Conservation (phyloP, 805 yeast genomes). For the Candida parachauliodes region DNA sequence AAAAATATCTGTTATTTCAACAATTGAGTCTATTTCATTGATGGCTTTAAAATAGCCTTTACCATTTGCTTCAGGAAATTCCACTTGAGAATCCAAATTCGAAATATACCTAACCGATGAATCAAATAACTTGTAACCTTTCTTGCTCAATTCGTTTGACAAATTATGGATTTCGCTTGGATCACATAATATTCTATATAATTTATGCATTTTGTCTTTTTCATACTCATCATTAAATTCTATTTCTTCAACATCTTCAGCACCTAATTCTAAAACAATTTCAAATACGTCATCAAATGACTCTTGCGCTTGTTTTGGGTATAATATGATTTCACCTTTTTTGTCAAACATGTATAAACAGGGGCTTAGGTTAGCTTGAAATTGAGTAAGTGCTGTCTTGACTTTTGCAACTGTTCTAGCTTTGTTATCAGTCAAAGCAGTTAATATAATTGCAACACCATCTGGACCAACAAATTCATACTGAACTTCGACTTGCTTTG, state of each 20-base stretch:
- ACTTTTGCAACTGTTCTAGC: conserved; percentile 75
- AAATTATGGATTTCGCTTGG: conserved; percentile 60
- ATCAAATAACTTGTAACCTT: conserved; percentile 59
- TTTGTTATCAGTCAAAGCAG: conserved; percentile 86
- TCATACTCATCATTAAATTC: conserved; percentile 40
- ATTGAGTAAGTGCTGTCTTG: conserved; percentile 69
- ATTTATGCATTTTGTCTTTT: conserved; percentile 17
- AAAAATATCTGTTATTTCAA: conserved; percentile 79
- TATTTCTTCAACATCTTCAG: conserved; percentile 69
- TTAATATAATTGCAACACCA: conserved; percentile 81
- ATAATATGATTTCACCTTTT: conserved; percentile 65
- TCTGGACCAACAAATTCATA: conserved; percentile 95
- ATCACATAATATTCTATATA: conserved; percentile 54
- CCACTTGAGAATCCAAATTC: conserved; percentile 55
- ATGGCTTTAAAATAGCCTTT: conserved; percentile 56
- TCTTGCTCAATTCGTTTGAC: conserved; percentile 52
- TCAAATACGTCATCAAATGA: conserved; percentile 70
- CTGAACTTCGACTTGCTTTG: conserved; percentile 48
- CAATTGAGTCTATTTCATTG: conserved; percentile 65
- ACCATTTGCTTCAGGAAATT: conserved; percentile 49
- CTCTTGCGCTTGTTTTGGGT: conserved; percentile 28
- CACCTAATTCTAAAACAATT: conserved; percentile 69
- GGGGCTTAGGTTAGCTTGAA: conserved; percentile 70
- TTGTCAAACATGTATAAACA: conserved; percentile 73
- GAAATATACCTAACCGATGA: conserved; percentile 69